Evolutionary conservation across 2,329 filamentous ascomycete species (phyloP), one percentile per base, ranked within the genome.

Genomic region (Colletotrichum cereale): DNA sequence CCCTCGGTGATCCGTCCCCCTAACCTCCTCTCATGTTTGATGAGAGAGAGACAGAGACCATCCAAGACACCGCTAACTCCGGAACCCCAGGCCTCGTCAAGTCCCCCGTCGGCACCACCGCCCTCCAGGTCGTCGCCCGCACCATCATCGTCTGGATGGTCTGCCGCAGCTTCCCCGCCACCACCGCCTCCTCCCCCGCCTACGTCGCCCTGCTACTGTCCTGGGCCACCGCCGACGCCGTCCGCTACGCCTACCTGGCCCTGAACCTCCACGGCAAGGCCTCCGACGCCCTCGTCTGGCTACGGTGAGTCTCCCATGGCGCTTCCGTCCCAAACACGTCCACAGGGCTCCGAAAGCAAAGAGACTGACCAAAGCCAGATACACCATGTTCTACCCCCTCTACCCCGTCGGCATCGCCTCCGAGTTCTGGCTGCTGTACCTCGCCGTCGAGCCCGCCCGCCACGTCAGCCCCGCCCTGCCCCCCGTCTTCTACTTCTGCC

Each of bases 371-470:
- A 5, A 6, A 14, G n/a, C 1, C 10, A 71, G 68, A 16, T 95
- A 98, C 83, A 97, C 96, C 81, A 95, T 93, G 10, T 99, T 99
- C 83, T 94, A 93, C 77, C 84, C 98, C 47, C 88, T 99, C 26
- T 99, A 99, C 82, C 96, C 96, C 1, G 80, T 98, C 72, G 96
- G 96, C 55, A 97, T 98, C 78, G 86, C 88, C 48, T 96, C 93
- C 82, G 96, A 99, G 86, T 93, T 92, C 77, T 90, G 88, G 82
- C 88, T 98, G 77, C 90, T 98, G 62, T 93, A 90, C 79, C 85
- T 87, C 66, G 90, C 93, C 1, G 87, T 92, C 60, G 86, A 82
- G 12, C 90, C 92, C 2, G 90, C 90, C 2, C 78, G 76, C 5
- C 61, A 83, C 76, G 73, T 84, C 81, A 75, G 84, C 82, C 77